Conservation (phyloP, 2,329 filamentous ascomycete species). For the Aureobasidium sp. region DNA sequence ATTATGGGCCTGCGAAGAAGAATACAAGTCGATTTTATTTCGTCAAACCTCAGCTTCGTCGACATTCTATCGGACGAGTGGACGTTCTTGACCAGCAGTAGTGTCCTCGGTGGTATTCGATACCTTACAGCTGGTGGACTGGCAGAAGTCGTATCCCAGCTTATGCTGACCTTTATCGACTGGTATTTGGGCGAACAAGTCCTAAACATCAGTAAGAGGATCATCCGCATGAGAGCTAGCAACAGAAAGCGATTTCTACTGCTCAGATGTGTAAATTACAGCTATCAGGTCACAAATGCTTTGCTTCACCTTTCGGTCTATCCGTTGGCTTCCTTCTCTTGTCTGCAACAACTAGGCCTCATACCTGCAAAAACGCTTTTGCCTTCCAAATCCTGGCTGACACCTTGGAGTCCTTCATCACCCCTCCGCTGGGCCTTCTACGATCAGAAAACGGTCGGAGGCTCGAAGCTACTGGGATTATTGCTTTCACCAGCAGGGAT, state of each 20-base stretch:
- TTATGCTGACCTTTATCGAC: slow-evolving; percentile 8
- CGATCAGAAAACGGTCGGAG: background rate
- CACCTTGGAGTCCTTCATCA: slow-evolving; percentile 17
- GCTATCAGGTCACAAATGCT: slow-evolving; percentile 4
- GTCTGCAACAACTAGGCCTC: slow-evolving; percentile 18
- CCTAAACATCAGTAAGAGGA: background rate
- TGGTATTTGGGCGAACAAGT: slow-evolving; percentile 12
- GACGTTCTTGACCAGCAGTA: background rate
- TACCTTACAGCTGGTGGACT: slow-evolving; percentile 9
- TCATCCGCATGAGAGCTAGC: slow-evolving; percentile 12
- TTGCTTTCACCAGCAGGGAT: slow-evolving; percentile 7
- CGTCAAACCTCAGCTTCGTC: background rate
- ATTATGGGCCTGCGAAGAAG: slow-evolving; percentile 19
- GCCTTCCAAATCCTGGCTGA: background rate
- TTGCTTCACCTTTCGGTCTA: slow-evolving; percentile 9
- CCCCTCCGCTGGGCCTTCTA: slow-evolving; percentile 16
- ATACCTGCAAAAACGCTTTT: background rate
- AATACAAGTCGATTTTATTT: slow-evolving; percentile 21
- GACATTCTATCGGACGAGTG: slow-evolving; percentile 5
- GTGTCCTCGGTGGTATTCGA: background rate
- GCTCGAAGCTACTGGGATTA: background rate
- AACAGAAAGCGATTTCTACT: background rate
- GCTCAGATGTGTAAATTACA: background rate
- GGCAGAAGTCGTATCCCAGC: slow-evolving; percentile 9
- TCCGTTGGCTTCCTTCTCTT: background rate